Conservation (phyloP, 805 yeast species). For the Debaryomyces castellii region DNA sequence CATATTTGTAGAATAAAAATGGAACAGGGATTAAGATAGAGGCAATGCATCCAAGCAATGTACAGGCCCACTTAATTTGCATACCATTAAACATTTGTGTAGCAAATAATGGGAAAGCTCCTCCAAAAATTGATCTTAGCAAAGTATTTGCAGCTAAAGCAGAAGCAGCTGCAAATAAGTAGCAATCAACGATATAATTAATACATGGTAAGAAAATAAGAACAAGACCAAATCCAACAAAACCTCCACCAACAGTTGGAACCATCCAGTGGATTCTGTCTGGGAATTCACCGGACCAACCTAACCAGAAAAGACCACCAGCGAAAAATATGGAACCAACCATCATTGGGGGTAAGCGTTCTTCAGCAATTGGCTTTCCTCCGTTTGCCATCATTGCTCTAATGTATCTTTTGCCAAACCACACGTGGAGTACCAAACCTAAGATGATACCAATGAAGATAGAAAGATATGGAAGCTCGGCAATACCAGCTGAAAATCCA, state of each 20-base stretch:
- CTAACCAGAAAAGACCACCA: constrained; percentile 79
- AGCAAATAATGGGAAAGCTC: constrained; percentile 61
- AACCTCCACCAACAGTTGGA: constrained; percentile 47
- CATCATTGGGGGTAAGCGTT: constrained; percentile 76
- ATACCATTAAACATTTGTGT: constrained; percentile 49
- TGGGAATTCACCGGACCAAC: constrained; percentile 83
- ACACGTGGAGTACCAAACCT: constrained; percentile 26
- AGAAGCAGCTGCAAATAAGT: constrained; percentile 57
- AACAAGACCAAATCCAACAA: constrained; percentile 46
- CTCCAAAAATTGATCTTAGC: constrained; percentile 57
- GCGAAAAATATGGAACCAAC: constrained; percentile 71
- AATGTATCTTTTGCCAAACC: constrained; percentile 15
- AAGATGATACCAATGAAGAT: constrained; percentile 33
- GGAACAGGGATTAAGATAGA: constrained; percentile 57
- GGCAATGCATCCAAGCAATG: constrained; percentile 54
- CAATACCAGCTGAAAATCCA: constrained; percentile 22
- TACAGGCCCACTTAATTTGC: constrained; percentile 55
- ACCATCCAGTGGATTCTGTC: constrained; percentile 77
- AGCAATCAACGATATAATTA: constrained; percentile 62
- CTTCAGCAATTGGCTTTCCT: constrained; percentile 70
- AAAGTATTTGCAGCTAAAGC: constrained; percentile 67
- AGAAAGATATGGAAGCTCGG: constrained; percentile 28
- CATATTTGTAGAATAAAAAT: constrained; percentile 50
- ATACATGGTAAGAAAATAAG: constrained; percentile 59
- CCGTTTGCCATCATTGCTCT: constrained; percentile 46